Conservation (phyloP, 108 stramenopile genomes). For the Schizochytrium sp. region DNA sequence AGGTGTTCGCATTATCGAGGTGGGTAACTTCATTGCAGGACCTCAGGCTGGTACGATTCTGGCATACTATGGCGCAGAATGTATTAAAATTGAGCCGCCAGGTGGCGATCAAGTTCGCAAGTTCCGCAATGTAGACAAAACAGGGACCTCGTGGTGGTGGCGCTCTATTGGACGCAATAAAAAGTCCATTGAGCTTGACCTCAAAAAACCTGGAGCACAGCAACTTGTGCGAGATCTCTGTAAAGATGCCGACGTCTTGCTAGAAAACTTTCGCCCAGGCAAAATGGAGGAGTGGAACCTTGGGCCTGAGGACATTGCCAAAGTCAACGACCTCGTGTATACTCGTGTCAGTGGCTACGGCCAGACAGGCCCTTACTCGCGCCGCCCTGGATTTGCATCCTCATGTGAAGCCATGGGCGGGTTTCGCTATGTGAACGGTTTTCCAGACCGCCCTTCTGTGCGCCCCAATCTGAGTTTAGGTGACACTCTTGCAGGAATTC, state of each 20-base stretch:
- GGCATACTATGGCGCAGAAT: conserved; percentile 54
- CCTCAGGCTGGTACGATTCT: conserved; percentile 42
- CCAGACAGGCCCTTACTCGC: conserved; percentile 19
- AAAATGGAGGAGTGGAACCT: conserved; percentile 56
- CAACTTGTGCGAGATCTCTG: conserved; percentile 34
- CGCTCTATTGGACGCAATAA: conserved; percentile 50
- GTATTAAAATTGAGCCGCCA: conserved; percentile 29
- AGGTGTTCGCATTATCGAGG: conserved; percentile 46
- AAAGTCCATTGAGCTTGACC: conserved; percentile 54
- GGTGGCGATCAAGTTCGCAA: conserved; percentile 48
- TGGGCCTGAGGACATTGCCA: conserved; percentile 52
- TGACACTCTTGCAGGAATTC: conserved; percentile 43
- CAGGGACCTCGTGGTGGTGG: conserved; percentile 60
- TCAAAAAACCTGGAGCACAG: conserved; percentile 42
- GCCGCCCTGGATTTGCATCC: conserved; percentile 45
- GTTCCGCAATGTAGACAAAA: conserved; percentile 42
- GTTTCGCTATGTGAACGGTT: conserved; percentile 44
- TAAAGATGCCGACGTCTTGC: conserved; percentile 40
- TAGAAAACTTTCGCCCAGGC: conserved; percentile 55
- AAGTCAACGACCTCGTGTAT: conserved; percentile 45
- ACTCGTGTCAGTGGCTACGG: conserved; percentile 59
- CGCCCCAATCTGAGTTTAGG: conserved; percentile 24
- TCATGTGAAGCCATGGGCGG: conserved; percentile 58
- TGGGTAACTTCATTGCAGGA: conserved; percentile 57
- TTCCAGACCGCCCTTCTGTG: conserved; percentile 34